Percentiles rank a stretch among this genome's conserved stretches.
These are phyloP conservation scores for Cryptococcus sp. DNA, from an alignment of 1,284 basidiomycete species.

Conservation along the genomic window DNA sequence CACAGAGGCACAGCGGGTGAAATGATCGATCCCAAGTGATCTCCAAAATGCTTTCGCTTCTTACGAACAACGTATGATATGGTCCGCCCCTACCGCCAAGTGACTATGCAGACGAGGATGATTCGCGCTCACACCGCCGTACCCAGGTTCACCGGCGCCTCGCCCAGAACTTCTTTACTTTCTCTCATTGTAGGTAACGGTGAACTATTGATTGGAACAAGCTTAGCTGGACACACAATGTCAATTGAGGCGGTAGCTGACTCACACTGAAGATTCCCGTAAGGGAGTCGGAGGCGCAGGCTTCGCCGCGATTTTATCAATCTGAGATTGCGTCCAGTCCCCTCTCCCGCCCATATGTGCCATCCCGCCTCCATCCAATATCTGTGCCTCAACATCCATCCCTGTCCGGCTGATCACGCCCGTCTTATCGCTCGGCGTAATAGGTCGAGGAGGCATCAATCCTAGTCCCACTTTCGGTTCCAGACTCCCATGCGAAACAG, in stretches of 20 bases:
- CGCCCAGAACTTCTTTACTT: no score
- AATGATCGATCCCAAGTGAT: no score
- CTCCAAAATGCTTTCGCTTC: no score
- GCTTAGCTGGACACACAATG: not conserved
- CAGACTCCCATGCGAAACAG: conserved; percentile 12
- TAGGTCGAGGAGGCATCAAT: conserved; percentile 20
- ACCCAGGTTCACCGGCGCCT: no score
- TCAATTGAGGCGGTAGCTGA: no score
- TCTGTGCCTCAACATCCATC: conserved; percentile 51
- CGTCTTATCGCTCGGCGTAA: conserved; percentile 39
- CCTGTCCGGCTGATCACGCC: conserved; percentile 47
- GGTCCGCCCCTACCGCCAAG: no score
- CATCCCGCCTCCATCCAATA: conserved; percentile 53
- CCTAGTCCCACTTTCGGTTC: not conserved
- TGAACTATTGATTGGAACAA: not conserved
- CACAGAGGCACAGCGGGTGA: no score
- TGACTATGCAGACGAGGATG: no score
- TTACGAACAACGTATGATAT: no score
- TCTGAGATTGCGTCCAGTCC: conserved; percentile 11
- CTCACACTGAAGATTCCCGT: conserved; percentile 24
- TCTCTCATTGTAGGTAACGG: not conserved
- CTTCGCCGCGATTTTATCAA: conserved; percentile 4
- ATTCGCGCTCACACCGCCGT: no score
- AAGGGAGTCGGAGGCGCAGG: conserved; percentile 18
- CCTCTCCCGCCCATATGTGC: conserved; percentile 41